These are phyloP conservation scores for Auricularia cornea DNA, from an alignment of 768 basidiomycete species.

Conservation along the genomic window DNA sequence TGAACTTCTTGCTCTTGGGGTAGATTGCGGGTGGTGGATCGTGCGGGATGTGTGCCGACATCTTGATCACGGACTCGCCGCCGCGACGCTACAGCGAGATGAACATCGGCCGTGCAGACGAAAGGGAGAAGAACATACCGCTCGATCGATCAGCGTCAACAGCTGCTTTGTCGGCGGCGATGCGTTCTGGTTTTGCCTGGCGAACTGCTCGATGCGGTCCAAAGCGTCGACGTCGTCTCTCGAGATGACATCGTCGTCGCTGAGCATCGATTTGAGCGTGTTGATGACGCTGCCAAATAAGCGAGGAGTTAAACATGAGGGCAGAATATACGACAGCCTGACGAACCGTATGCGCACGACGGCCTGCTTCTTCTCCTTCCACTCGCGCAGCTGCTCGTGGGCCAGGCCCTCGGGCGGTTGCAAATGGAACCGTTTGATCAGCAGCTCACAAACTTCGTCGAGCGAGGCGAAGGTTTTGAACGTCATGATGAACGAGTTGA, in stretches of 20 bases:
- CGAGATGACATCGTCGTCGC: slow-evolving; percentile 65
- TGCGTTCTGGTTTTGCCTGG: slow-evolving; percentile 42
- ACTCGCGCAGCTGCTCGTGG: slow-evolving; percentile 57
- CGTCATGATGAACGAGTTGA: slow-evolving; percentile 88
- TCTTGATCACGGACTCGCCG: slow-evolving; percentile 48
- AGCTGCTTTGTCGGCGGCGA: slow-evolving; percentile 66
- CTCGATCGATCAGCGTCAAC: slow-evolving; percentile 64
- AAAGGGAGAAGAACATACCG: slow-evolving; percentile 42
- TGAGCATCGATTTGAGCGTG: slow-evolving; percentile 82
- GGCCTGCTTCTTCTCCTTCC: slow-evolving; percentile 80
- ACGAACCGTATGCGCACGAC: slow-evolving; percentile 79
- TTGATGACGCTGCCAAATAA: slow-evolving; percentile 71
- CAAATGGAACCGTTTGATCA: slow-evolving; percentile 74
- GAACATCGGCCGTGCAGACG: slow-evolving; percentile 6
- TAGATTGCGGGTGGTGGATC: slow-evolving; percentile 67
- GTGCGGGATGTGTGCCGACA: slow-evolving; percentile 43
- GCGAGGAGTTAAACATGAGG: slow-evolving; percentile 2
- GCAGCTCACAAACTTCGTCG: slow-evolving; percentile 72
- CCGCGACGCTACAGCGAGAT: slow-evolving; percentile 29
- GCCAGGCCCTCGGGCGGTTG: slow-evolving; percentile 61
- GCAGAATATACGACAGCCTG: not conserved
- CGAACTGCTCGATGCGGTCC: slow-evolving; percentile 73
- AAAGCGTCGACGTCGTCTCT: slow-evolving; percentile 80
- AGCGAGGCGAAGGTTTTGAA: slow-evolving; percentile 89
- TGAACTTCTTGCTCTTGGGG: slow-evolving; percentile 69